Conservation (phyloP, 2,329 filamentous ascomycete species). For the Teratosphaeria nubilosa region DNA sequence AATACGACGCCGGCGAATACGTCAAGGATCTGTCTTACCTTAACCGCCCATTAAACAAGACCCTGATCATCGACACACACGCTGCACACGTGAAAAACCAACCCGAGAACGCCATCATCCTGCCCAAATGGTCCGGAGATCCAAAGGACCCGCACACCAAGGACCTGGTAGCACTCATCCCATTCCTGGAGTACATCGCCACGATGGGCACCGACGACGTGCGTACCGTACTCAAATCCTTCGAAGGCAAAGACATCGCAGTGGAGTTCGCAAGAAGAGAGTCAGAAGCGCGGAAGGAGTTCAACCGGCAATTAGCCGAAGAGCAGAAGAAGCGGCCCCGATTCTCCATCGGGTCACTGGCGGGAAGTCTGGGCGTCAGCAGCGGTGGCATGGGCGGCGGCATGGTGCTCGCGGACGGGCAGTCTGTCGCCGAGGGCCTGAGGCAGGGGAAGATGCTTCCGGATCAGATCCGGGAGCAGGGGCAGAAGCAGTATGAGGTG, state of each 20-base stretch:
- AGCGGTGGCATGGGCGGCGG: constrained; percentile 47
- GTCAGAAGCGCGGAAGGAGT: constrained; percentile 72
- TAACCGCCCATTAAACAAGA: constrained; percentile 90
- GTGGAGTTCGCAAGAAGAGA: constrained; percentile 83
- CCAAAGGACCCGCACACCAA: constrained; percentile 54
- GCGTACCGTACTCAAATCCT: constrained; percentile 47
- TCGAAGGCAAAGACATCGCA: constrained; percentile 76
- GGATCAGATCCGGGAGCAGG: constrained; percentile 85
- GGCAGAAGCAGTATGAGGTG: constrained; percentile 73
- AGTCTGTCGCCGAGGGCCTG: constrained; percentile 65
- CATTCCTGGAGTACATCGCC: constrained; percentile 94
- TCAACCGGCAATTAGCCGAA: constrained; percentile 64
- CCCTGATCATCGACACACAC: constrained; percentile 87
- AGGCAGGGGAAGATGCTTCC: constrained; percentile 94
- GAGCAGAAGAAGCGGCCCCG: constrained; percentile 55
- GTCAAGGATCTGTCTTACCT: constrained; percentile 98
- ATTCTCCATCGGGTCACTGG: constrained; percentile 49
- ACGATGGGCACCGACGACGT: constrained; percentile 88
- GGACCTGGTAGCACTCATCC: constrained; percentile 78
- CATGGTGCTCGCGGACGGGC: constrained; percentile 36
- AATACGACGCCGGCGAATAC: constrained; percentile 91
- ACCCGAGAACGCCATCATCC: constrained; percentile 89
- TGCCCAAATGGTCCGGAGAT: constrained; percentile 83
- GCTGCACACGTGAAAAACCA: constrained; percentile 72
- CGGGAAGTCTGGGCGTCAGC: constrained; percentile 62